These are phyloP conservation scores for Metarhizium brunneum DNA, from an alignment of 2,329 filamentous ascomycete species.

Conservation along the genomic window DNA sequence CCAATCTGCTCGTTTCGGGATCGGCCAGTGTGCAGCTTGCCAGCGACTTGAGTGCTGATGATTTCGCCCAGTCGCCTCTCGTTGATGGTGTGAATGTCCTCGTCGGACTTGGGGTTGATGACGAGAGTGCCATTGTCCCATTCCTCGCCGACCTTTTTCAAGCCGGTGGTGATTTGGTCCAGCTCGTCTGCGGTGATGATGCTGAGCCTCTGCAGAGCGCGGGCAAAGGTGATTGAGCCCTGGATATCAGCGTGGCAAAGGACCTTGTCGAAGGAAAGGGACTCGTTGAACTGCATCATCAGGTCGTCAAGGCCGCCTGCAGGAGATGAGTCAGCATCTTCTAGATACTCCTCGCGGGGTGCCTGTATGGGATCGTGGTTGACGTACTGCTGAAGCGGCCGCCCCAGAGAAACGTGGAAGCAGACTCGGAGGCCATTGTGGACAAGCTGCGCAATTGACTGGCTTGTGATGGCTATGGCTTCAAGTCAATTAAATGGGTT, in stretches of 20 bases:
- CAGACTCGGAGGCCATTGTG: too few species aligned
- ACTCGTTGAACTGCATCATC: conserved; percentile 47
- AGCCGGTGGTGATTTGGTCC: too few species aligned
- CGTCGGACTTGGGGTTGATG: conserved; percentile 15
- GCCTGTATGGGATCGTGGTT: too few species aligned
- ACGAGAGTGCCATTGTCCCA: conserved; percentile 18
- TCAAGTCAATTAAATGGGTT: too few species aligned
- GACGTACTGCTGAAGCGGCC: too few species aligned
- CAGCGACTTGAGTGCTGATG: conserved; percentile 39
- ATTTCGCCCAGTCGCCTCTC: conserved; percentile 54
- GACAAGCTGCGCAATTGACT: too few species aligned
- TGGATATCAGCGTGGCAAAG: conserved; percentile 58
- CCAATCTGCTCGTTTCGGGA: too few species aligned
- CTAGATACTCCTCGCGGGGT: too few species aligned
- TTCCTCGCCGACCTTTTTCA: conserved; percentile 7
- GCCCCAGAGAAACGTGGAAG: too few species aligned
- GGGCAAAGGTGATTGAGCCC: conserved; percentile 56
- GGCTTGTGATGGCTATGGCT: too few species aligned
- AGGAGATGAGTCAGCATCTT: not conserved
- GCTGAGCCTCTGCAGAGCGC: conserved; percentile 51
- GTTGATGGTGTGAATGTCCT: conserved; percentile 41
- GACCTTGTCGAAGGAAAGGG: conserved; percentile 55
- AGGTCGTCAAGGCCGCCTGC: conserved; percentile 10
- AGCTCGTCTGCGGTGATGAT: conserved; percentile 38
- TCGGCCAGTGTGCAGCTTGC: too few species aligned